Base-by-base conservation (phyloP, 352 stramenopile genomes). In the Saprolegnia diclina region DNA sequence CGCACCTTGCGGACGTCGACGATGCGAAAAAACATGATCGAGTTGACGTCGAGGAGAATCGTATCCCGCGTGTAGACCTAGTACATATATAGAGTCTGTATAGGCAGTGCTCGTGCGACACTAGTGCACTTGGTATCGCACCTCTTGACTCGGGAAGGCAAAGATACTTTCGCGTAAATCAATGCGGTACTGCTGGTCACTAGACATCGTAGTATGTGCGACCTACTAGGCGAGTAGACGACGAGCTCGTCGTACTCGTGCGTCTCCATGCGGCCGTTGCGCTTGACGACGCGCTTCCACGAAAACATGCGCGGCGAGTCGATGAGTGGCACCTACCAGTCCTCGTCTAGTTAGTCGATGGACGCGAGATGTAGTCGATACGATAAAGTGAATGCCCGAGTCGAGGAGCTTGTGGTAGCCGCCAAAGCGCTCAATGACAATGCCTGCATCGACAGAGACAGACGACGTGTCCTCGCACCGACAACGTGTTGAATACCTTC, bases 1-100 rank as follows among this genome's bases (percentile, higher is more conserved):
- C 14, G 6, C 9, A 69, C 63, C 56, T 77, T 77, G 22, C 72
- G 72, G 26, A 79, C 61, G 45, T 79, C 72, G 35, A 75, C 71
- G 55, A 79, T 79, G 48, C 63, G 57, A 53, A 74, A 79, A 55
- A 77, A 79, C 74, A 79, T 79, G 21, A 79, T 57, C 24, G 68
- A 76, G 61, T 75, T 71, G 52, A 74, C 68, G 57, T 72, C 62
- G 32, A 76, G 64, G 21, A 76, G 52, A 22, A 76, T 72, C 61
- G 68, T 74, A 35, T 75, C 70, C 13, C 48, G 45, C n/a, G 74
- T 79, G 61, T 79, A 79, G 22, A 79, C 52, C 52, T 59, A 24
- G 11, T 19, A n/a, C n/a, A n/a, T n/a, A n/a, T n/a, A n/a, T n/a
- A n/a, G n/a, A n/a, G n/a, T n/a, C n/a, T n/a, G n/a, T n/a, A n/a